A percentile compares a stretch with the other conserved stretches of the same genome.
phyloP scores from a whole-genome alignment of 179 eudicot genomes.

The Camellia oleifera region DNA sequence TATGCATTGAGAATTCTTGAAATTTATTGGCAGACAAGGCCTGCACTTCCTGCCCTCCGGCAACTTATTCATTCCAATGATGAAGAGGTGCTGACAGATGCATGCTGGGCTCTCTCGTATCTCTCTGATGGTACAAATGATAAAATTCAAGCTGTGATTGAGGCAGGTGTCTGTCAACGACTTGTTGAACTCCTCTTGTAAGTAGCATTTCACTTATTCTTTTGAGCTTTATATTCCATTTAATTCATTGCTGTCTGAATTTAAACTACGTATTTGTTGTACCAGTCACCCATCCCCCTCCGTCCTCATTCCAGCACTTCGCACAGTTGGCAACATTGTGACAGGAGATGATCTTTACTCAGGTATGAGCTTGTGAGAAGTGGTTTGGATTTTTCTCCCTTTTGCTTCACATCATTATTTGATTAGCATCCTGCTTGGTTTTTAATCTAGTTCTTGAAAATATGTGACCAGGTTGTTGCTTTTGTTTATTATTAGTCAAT shows the following conservation, averaged over 20 bases:
- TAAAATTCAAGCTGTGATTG: conserved; percentile 45
- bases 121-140: conserved; percentile 52
- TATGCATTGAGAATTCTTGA: not conserved
- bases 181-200: conserved; percentile 40
- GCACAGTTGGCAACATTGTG: conserved; percentile 45
- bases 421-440: not conserved
- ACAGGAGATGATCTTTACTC: conserved; percentile 47
- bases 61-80: conserved; percentile 42
- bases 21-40: conserved; percentile 26
- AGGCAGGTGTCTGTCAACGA: conserved; percentile 39
- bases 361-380: conserved; percentile 18
- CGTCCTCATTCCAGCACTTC: conserved; percentile 48
- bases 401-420: too few relatives aligned
- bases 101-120: conserved; percentile 54
- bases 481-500: too few relatives aligned
- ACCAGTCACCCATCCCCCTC: conserved; percentile 39
- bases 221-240: not conserved
- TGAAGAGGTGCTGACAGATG: conserved; percentile 50
- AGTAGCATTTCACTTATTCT: conserved; percentile 10
- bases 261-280: not conserved
- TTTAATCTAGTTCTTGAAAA: not conserved
- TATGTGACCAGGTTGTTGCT: not conserved
- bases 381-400: not conserved
- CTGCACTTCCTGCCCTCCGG: conserved; percentile 43
- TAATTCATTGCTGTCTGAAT: not conserved